phyloP scores from a whole-genome alignment of 2,329 filamentous ascomycete genomes.

The Phaeosphaeria sp. region DNA sequence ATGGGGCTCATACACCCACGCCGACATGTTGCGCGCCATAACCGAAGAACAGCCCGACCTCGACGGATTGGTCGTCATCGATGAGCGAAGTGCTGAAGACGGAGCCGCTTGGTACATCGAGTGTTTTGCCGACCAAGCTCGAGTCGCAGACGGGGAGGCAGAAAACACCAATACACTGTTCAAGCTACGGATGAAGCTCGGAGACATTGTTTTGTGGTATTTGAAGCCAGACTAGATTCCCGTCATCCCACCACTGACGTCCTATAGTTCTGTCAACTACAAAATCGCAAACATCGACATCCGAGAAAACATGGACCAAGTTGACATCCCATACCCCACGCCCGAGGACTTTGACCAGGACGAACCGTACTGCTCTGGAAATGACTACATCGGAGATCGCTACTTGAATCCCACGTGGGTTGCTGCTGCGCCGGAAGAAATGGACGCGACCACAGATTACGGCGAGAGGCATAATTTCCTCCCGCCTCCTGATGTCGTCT shows the following conservation, averaged over 20 bases:
- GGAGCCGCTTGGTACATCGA: slow-evolving; percentile 15
- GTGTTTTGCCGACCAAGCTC: slow-evolving; percentile 6
- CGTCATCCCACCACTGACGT: neutral
- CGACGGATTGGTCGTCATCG: slow-evolving; percentile 8
- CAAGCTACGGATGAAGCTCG: slow-evolving; percentile 17
- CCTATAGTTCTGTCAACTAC: neutral
- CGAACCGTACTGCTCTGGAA: slow-evolving; percentile 2
- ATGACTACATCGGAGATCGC: slow-evolving; percentile 1
- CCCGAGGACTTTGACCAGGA: slow-evolving; percentile 6
- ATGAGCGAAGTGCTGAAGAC: slow-evolving; percentile 9
- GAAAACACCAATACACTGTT: slow-evolving; percentile 12
- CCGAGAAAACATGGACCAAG: slow-evolving; percentile 10
- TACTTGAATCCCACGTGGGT: slow-evolving; percentile 7
- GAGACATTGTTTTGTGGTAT: slow-evolving; percentile 9
- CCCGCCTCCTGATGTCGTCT: slow-evolving; percentile 11
- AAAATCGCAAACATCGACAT: slow-evolving; percentile 5
- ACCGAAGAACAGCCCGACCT: neutral
- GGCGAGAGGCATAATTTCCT: slow-evolving; percentile 1
- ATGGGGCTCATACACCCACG: slow-evolving; percentile 4
- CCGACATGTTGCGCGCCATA: slow-evolving; percentile 4
- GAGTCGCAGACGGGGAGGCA: slow-evolving; percentile 12
- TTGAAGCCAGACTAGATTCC: neutral
- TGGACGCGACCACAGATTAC: slow-evolving; percentile 5
- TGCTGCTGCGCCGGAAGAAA: slow-evolving; percentile 11
- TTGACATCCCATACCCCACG: slow-evolving; percentile 1